A percentile compares a stretch with the other conserved stretches of the same genome.
These are phyloP conservation scores for Melastoma malabathricum DNA, from an alignment of 345 rosid genomes.

Conservation along the genomic window DNA sequence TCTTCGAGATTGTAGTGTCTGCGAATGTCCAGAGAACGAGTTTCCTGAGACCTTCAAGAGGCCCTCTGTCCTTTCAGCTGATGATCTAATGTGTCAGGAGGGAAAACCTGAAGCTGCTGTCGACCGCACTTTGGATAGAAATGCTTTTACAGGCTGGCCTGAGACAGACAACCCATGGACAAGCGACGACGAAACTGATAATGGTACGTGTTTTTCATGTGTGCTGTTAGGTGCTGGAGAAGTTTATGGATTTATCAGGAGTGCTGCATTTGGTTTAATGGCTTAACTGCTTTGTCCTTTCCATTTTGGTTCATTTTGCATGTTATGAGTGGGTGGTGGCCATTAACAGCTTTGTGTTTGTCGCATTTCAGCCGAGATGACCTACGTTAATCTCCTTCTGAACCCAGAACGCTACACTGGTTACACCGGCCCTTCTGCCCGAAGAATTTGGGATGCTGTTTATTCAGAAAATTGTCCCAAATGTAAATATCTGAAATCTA, in stretches of 20 bases:
- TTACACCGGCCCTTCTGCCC: constrained; percentile 74
- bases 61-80: constrained; percentile 36
- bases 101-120: constrained; percentile 87
- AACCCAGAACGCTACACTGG: constrained; percentile 94
- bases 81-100: constrained; percentile 74
- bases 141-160: constrained; percentile 77
- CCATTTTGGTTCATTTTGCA: neutral
- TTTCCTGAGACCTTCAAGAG: constrained; percentile 69
- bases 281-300: constrained; percentile 2
- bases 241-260: too few species aligned
- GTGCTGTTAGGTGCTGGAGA: neutral
- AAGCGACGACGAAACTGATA: constrained; percentile 84
- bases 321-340: neutral
- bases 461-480: constrained; percentile 87
- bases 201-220: constrained; percentile 29
- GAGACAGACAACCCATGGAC: constrained; percentile 97
- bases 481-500: constrained; percentile 28
- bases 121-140: constrained; percentile 67
- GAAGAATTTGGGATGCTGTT: constrained; percentile 95
- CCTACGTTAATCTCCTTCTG: constrained; percentile 78
- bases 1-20: constrained; percentile 88
- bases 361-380: constrained; percentile 63
- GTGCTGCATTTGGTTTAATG: neutral
- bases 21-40: constrained; percentile 91
- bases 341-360: neutral